Evolutionary conservation across 169 alveolate genomes (phyloP).

Genomic region (Plasmodium berghei): DNA sequence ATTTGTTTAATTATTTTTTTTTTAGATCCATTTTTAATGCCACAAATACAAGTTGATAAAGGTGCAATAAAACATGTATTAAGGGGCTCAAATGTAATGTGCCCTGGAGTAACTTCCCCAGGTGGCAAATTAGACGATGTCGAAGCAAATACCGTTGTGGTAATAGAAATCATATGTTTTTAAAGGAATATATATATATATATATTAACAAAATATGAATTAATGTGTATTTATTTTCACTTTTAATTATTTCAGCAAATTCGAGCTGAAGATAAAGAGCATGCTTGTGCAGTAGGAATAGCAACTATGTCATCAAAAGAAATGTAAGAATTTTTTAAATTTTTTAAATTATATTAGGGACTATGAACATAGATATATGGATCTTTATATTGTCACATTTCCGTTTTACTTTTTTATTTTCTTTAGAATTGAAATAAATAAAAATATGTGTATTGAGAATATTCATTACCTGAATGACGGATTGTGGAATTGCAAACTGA

Average conservation of each 20-base stretch:
- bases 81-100: slow-evolving; percentile 97
- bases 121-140: slow-evolving; percentile 96
- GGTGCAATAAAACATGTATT: slow-evolving; percentile 96
- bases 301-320: slow-evolving; percentile 94
- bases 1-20: neutral
- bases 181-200: neutral
- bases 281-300: slow-evolving; percentile 97
- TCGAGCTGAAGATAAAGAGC: slow-evolving; percentile 93
- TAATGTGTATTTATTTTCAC: neutral
- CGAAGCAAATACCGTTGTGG: slow-evolving; percentile 89
- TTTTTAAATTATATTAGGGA: neutral
- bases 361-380: too few species aligned
- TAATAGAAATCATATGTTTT: slow-evolving; percentile 11
- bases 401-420: neutral
- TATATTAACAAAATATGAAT: neutral
- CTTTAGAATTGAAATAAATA: slow-evolving; percentile 85
- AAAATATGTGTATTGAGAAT: slow-evolving; percentile 95
- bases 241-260: slow-evolving; percentile 84
- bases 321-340: slow-evolving; percentile 83
- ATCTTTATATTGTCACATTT: too few species aligned
- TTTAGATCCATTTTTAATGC: slow-evolving; percentile 95
- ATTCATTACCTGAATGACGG: slow-evolving; percentile 95
- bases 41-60: slow-evolving; percentile 96
- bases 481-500: slow-evolving; percentile 90
- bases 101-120: slow-evolving; percentile 97